These are phyloP conservation scores for Gypsophila paniculata DNA, from an alignment of 179 eudicot species.

Conservation along the genomic window DNA sequence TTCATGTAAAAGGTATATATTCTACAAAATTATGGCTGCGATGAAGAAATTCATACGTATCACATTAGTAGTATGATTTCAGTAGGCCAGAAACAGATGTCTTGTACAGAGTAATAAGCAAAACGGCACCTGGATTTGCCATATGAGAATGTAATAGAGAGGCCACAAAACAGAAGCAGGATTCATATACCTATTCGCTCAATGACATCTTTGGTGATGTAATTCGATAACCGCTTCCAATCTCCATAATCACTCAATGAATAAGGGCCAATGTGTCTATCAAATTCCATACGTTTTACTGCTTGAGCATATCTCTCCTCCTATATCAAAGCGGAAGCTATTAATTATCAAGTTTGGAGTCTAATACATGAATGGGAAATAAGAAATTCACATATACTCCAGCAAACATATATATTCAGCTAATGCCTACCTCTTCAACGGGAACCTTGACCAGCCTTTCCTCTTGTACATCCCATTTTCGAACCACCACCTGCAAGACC, in stretches of 20 bases:
- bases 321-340: constrained; percentile 27
- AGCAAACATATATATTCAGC: background rate
- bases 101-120: too few species aligned
- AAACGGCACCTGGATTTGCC: background rate
- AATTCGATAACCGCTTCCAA: constrained; percentile 76
- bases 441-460: constrained; percentile 62
- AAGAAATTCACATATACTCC: background rate
- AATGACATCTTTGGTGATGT: constrained; percentile 60
- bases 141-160: background rate
- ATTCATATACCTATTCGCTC: constrained; percentile 66
- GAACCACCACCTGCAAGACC: constrained; percentile 59
- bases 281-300: constrained; percentile 76
- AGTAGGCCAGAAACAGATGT: background rate
- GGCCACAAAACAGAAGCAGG: background rate
- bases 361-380: background rate
- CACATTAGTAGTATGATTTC: background rate
- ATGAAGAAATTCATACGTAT: background rate
- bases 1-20: background rate
- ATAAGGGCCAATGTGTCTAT: constrained; percentile 82
- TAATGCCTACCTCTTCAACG: constrained; percentile 70
- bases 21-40: background rate
- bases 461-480: constrained; percentile 68
- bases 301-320: constrained; percentile 78
- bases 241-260: constrained; percentile 59
- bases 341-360: background rate